phyloP scores from a whole-genome alignment of 2,329 filamentous ascomycete species.

The Claviceps pazoutovae region DNA sequence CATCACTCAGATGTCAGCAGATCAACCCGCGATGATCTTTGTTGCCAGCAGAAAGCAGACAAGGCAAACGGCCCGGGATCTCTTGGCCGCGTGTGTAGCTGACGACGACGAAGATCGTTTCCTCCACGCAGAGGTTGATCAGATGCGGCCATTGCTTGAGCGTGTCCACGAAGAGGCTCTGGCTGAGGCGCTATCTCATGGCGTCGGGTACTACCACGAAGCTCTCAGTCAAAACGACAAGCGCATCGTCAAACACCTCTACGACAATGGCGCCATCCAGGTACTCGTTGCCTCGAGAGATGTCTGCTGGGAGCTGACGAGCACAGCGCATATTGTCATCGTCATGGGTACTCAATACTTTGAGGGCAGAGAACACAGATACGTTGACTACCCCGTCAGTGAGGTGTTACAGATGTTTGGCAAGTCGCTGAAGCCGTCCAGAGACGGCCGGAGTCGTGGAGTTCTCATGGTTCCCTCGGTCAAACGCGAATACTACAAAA shows the following conservation, averaged over 20 bases:
- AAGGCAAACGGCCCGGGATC: conserved; percentile 69
- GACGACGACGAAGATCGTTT: conserved; percentile 92
- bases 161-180: conserved; percentile 76
- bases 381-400: conserved; percentile 88
- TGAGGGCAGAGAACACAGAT: conserved; percentile 90
- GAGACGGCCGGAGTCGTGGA: conserved; percentile 71
- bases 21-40: conserved; percentile 84
- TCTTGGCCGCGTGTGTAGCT: conserved; percentile 73
- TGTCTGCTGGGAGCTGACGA: conserved; percentile 90
- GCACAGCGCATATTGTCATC: conserved; percentile 77
- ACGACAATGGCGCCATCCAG: conserved; percentile 77
- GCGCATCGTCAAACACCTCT: conserved; percentile 85
- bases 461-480: conserved; percentile 94
- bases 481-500: conserved; percentile 96
- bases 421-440: conserved; percentile 66
- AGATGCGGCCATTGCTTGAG: conserved; percentile 68
- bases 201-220: conserved; percentile 95
- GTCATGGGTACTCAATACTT: conserved; percentile 98
- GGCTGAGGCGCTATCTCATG: conserved; percentile 80
- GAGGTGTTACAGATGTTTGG: conserved; percentile 98
- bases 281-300: conserved; percentile 66
- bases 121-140: conserved; percentile 68
- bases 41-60: conserved; percentile 91
- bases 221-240: conserved; percentile 80
- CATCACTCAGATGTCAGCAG: conserved; percentile 72